Base-by-base conservation (phyloP, 73 alveolate genomes). In the Paramecium primaurelia region DNA sequence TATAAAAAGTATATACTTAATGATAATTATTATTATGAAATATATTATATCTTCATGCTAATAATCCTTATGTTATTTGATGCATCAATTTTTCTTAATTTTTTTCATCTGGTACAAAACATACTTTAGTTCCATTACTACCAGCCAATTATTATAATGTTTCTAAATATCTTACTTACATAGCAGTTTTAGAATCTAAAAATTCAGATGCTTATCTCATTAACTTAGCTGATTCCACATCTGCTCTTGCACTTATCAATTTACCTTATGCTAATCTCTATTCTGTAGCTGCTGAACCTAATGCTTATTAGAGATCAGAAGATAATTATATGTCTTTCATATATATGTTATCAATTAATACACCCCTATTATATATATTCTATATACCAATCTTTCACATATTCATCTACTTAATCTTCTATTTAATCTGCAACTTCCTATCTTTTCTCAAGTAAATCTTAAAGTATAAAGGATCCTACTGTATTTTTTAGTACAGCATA, bases 121-220 rank as follows among this genome's bases (percentile, higher is more conserved):
- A 80, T 9, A 80, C 91, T 12, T 80, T 80, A 42, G 91, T 47
- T 47, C 91, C 91, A 80, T 80, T 80, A 25, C 64, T 26, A 2
- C 58, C 36, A 25, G 91, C 91, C 49, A 80, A 80, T 44, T 25
- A 12, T 44, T 28, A 12, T 80, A 80, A 14, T 44, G 91, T 80
- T 71, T 89, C 94, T 45, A 89, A 34, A 51, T 89, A 89, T 47
- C 94, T 89, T 9, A 89, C 94, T 49, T 89, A 36, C 94, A 89
- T 89, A 32, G 94, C 94, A 89, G 94, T 83, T 47, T 89, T 71
- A 28, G 94, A 89, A 71, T 89, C 94, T 14, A 89, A 58, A 45
- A 45, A 71, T 69, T 89, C 94, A 26, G 94, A 77, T 10, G 94
- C 88, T 47, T 89, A 16, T 89, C 84, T 89, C 87, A 89, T 58